phyloP scores from a whole-genome alignment of 2,329 filamentous ascomycete genomes.

The Mariannaea sp. region DNA sequence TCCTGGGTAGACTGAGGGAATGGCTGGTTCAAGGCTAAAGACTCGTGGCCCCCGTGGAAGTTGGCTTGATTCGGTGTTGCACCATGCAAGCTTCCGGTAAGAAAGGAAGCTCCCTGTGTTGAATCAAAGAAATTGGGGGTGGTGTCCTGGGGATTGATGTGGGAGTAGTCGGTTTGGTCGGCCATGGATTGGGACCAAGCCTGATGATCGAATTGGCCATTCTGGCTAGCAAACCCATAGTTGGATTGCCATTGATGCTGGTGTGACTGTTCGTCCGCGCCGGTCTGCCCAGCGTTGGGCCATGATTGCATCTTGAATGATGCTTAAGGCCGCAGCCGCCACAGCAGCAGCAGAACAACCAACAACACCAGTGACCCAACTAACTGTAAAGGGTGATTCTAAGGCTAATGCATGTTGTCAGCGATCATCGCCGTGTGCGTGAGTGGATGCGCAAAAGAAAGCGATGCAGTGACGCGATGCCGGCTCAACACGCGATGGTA shows the following conservation, averaged over 20 bases:
- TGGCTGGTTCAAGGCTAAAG: conserved; percentile 42
- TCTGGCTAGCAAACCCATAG: conserved; percentile 42
- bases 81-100: conserved; percentile 39
- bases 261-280: conserved; percentile 41
- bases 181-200: conserved; percentile 45
- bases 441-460: conserved; percentile 27
- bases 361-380: conserved; percentile 29
- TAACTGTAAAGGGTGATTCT: conserved; percentile 29
- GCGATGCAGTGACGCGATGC: conserved; percentile 27
- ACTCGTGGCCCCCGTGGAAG: conserved; percentile 41
- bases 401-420: conserved; percentile 40
- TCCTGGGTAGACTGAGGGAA: conserved; percentile 44
- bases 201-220: conserved; percentile 47
- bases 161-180: conserved; percentile 42
- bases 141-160: conserved; percentile 41
- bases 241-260: conserved; percentile 43
- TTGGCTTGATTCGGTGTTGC: conserved; percentile 36
- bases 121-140: conserved; percentile 44
- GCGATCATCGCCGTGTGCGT: conserved; percentile 36
- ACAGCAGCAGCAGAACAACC: conserved; percentile 27
- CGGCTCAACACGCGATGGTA: conserved; percentile 21
- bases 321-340: conserved; percentile 30
- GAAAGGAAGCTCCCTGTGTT: conserved; percentile 41
- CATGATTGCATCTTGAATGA: conserved; percentile 48
- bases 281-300: conserved; percentile 45